phyloP scores from a whole-genome alignment of 2,329 filamentous ascomycete species.

The Parascedosporium putredinis region DNA sequence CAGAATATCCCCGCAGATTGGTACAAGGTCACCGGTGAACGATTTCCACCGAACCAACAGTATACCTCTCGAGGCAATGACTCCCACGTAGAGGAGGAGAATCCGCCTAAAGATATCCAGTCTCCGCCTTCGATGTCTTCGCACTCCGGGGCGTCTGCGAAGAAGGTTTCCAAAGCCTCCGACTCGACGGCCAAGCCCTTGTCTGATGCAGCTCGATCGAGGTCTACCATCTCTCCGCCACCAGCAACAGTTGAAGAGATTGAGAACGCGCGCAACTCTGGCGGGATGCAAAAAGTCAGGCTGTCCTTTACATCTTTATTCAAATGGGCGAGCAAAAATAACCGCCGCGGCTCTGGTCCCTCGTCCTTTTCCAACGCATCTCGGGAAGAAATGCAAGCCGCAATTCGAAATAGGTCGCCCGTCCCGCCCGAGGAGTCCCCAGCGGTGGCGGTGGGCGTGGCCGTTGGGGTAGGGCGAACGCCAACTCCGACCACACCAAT shows the following conservation, averaged over 20 bases:
- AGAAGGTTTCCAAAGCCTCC: not conserved
- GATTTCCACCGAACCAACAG: conserved; percentile 22
- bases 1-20: not conserved
- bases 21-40: conserved; percentile 13
- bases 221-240: conserved; percentile 5
- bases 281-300: conserved; percentile 13
- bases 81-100: conserved; percentile 10
- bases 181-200: too few relatives aligned
- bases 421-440: too few relatives aligned
- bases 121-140: not conserved
- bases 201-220: conserved; percentile 2
- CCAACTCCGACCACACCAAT: too few relatives aligned
- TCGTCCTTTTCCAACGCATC: conserved; percentile 91
- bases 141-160: conserved; percentile 3
- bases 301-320: conserved; percentile 66
- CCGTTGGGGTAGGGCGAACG: too few relatives aligned
- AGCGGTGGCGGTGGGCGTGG: not conserved
- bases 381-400: conserved; percentile 64
- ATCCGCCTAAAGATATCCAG: not conserved
- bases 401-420: conserved; percentile 9
- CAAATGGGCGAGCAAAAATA: conserved; percentile 49
- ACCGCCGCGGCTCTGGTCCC: conserved; percentile 43
- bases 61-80: conserved; percentile 10
- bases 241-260: not conserved
- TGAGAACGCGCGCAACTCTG: not conserved